Evolutionary conservation across 129 eudicot species (phyloP).

Genomic region (sunflower (Helianthus annuus)): DNA sequence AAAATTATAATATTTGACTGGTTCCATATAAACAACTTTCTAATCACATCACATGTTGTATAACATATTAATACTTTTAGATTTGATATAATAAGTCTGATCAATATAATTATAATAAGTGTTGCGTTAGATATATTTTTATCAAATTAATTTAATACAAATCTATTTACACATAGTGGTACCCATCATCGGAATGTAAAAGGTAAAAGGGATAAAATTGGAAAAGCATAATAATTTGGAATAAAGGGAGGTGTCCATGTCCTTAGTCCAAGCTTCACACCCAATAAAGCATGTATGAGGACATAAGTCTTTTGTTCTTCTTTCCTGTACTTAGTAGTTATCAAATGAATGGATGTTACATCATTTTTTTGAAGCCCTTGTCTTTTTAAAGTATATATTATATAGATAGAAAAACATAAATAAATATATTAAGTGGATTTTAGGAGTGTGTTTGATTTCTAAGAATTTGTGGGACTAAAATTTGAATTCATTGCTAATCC

Average conservation of each 20-base stretch:
- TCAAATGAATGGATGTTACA: not conserved
- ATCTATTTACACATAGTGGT: slow-evolving; percentile 7
- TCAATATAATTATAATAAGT: not conserved
- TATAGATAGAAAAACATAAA: not conserved
- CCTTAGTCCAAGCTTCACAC: not conserved
- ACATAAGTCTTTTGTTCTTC: not conserved
- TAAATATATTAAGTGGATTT: too few species aligned
- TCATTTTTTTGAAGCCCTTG: not conserved
- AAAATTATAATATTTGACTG: too few species aligned
- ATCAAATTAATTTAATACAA: not conserved
- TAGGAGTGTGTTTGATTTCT: too few species aligned
- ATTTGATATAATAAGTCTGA: not conserved
- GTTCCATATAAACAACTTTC: too few species aligned
- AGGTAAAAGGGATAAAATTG: slow-evolving; percentile 3
- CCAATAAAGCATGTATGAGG: not conserved
- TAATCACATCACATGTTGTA: too few species aligned
- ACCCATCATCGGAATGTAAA: slow-evolving; percentile 21
- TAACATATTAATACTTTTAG: not conserved
- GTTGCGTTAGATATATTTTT: not conserved
- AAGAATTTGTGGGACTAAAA: too few species aligned
- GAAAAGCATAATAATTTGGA: slow-evolving; percentile 17
- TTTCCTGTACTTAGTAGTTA: not conserved
- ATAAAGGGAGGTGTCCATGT: not conserved
- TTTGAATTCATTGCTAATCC: too few species aligned
- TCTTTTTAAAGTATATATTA: not conserved